Conservation (phyloP, 768 basidiomycete species). For the Phlebiopsis gigantea region DNA sequence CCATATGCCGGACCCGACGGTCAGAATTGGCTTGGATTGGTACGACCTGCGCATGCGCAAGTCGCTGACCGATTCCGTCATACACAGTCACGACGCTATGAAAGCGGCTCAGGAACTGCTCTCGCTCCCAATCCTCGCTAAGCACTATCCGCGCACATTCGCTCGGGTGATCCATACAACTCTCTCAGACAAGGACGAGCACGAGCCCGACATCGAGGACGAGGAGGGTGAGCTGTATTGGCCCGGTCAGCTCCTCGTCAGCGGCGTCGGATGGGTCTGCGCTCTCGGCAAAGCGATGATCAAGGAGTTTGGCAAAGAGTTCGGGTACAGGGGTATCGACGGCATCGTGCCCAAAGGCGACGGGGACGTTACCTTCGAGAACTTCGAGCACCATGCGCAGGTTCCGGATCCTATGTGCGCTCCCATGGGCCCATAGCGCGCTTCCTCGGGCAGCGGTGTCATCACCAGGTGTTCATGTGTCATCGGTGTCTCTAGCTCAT, state of each 20-base stretch:
- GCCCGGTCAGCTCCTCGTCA: constrained; percentile 62
- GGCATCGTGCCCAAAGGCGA: constrained; percentile 48
- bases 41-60: background rate
- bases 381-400: no score
- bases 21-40: background rate
- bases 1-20: background rate
- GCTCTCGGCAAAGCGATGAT: constrained; percentile 85
- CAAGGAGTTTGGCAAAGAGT: constrained; percentile 70
- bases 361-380: background rate
- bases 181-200: constrained; percentile 59
- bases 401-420: background rate
- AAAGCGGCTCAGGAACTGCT: constrained; percentile 32
- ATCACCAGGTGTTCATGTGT: background rate
- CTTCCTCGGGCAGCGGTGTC: background rate
- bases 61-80: constrained; percentile 13
- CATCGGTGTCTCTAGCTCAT: background rate
- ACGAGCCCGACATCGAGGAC: constrained; percentile 79
- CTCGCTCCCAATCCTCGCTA: constrained; percentile 61
- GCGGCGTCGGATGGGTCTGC: constrained; percentile 83
- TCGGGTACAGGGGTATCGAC: constrained; percentile 66
- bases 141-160: constrained; percentile 72
- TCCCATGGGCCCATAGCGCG: background rate
- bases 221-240: constrained; percentile 84
- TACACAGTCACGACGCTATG: background rate
- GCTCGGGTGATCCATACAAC: constrained; percentile 66